These are phyloP conservation scores for Candida gorgasii DNA, from an alignment of 805 yeast genomes.

Conservation along the genomic window DNA sequence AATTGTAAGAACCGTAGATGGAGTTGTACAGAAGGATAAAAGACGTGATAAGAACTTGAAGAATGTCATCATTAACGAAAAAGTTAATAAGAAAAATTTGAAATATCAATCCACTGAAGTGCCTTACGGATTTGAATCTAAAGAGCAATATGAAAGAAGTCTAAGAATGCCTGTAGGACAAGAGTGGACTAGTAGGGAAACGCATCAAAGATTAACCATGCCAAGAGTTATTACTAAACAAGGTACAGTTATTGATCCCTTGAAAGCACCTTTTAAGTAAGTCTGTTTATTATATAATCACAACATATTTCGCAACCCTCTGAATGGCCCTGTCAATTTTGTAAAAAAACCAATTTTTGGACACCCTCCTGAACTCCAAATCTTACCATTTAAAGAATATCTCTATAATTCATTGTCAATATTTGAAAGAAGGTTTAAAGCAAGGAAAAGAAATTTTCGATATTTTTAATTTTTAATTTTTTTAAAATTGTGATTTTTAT, in stretches of 20 bases:
- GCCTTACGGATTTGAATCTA: slow-evolving; percentile 91
- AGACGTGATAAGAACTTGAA: slow-evolving; percentile 76
- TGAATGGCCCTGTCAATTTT: no score
- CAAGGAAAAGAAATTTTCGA: no score
- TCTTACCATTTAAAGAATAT: no score
- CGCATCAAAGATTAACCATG: slow-evolving; percentile 85
- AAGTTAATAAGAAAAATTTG: slow-evolving; percentile 75
- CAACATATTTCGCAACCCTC: neutral
- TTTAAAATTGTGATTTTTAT: no score
- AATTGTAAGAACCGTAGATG: slow-evolving; percentile 70
- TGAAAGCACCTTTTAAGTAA: slow-evolving; percentile 78
- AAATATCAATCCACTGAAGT: slow-evolving; percentile 88
- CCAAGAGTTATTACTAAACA: slow-evolving; percentile 85
- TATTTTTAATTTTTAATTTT: no score
- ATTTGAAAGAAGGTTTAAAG: no score
- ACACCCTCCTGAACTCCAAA: no score
- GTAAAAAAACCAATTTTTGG: no score
- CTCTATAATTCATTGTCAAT: no score
- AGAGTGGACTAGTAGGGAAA: slow-evolving; percentile 89
- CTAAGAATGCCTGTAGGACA: slow-evolving; percentile 95
- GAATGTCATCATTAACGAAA: slow-evolving; percentile 88
- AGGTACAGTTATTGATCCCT: slow-evolving; percentile 88
- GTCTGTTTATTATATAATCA: neutral
- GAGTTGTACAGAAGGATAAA: slow-evolving; percentile 68
- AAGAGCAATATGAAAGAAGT: slow-evolving; percentile 93